Base-by-base conservation (phyloP, 2,329 filamentous ascomycete genomes). In the Sordariomycetes sp. region DNA sequence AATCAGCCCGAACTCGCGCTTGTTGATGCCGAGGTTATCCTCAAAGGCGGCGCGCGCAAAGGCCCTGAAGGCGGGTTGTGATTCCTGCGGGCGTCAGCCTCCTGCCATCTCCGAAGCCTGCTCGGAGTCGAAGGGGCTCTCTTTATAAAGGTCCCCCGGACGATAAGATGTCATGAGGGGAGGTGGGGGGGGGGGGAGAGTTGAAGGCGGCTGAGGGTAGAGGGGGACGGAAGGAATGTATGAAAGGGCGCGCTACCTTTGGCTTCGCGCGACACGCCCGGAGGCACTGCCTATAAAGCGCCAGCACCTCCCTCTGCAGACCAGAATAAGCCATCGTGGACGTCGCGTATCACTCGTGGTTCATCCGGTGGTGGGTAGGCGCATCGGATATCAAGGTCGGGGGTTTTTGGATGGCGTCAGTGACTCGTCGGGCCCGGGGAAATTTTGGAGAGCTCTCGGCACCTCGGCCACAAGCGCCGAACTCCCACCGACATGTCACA, bases 291-390 rank as follows among this genome's bases (percentile, higher is more conserved):
- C 92, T 84, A 69, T 97, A 99, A 15, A 99, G 80, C 36, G 84
- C 78, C 55, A 97, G 71, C 3, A 96, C 92, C 65, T 96, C 90
- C 65, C 82, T 86, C 68, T 97, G 92, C n/a, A 97, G 76, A 39
- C 94, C 94, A 8, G 91, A 95, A 28, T 91, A 75, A 64, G 83
- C 63, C 64, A 66, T 68, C 24, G 52, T 17, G n/a, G 39, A 45
- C 15, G 15, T 15, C 8, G 17, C 39, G 15, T 15, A n/a, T 15
- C 7, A 17, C 3, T 45, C 39, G 39, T 45, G 8, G 39, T 45
- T 45, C 39, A 17, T 17, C 39, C 39, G 39, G 17, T 7, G 39
- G 39, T 15, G 13, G 13, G n/a, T n/a, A 17, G 3, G 15, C n/a
- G 15, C 15, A n/a, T 45, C 15, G 15, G n/a, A n/a, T n/a, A n/a